phyloP scores from a whole-genome alignment of 1,284 basidiomycete genomes.

The Sanghuangporus baumii region DNA sequence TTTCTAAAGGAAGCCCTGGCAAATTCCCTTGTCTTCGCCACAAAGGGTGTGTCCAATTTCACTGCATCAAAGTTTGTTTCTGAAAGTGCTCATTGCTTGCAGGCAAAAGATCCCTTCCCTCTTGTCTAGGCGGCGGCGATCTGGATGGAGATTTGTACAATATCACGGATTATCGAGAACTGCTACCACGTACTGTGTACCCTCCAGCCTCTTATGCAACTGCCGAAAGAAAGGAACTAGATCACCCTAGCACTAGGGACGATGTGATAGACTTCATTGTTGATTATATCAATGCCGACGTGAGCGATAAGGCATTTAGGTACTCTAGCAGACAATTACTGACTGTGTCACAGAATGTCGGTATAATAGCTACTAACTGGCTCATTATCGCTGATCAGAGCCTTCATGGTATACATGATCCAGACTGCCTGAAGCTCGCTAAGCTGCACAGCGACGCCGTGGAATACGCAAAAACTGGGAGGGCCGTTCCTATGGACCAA shows the following conservation, averaged over 20 bases:
- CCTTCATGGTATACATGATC: conserved; percentile 50
- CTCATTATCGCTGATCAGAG: conserved; percentile 65
- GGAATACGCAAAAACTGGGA: conserved; percentile 70
- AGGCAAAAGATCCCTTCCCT: conserved; percentile 55
- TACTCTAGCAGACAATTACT: conserved; percentile 23
- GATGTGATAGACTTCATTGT: conserved; percentile 78
- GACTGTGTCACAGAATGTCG: conserved; percentile 34
- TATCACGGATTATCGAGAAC: conserved; percentile 34
- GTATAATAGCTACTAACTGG: conserved; percentile 61
- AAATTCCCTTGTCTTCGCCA: conserved; percentile 47
- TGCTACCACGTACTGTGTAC: conserved; percentile 22
- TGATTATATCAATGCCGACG: conserved; percentile 77
- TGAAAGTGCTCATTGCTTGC: background rate
- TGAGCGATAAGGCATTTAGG: conserved; percentile 47
- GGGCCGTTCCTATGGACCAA: conserved; percentile 48
- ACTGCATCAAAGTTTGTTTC: background rate
- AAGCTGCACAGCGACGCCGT: conserved; percentile 61
- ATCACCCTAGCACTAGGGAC: conserved; percentile 55
- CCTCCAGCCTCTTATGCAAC: conserved; percentile 49
- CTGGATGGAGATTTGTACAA: conserved; percentile 54
- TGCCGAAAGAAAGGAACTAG: conserved; percentile 23
- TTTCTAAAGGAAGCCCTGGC: conserved; percentile 16
- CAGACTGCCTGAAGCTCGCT: conserved; percentile 57
- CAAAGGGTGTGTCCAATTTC: background rate
- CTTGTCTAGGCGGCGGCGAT: conserved; percentile 60